Evolutionary conservation across 2,329 filamentous ascomycete genomes (phyloP), one percentile per base, ranked within the genome.

Genomic region (Penicillium hesseltinei): DNA sequence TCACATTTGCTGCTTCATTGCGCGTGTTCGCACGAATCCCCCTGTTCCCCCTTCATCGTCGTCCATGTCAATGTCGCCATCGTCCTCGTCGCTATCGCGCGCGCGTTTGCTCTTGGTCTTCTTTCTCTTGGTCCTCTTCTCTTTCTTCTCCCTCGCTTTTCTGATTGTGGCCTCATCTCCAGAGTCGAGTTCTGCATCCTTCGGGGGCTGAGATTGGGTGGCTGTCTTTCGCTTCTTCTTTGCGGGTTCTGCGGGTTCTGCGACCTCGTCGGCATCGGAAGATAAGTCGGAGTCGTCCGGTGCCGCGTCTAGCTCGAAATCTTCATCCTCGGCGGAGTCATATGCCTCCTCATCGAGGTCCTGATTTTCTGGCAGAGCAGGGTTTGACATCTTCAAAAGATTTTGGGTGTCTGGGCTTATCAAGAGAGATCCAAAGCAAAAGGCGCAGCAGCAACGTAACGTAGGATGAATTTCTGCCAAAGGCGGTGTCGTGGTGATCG

Each of bases 161-260:
- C 72, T 73, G 42, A 84, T 83, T n/a, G 80, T 84, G 8, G 73
- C 78, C 63, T 84, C 82, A 62, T 85, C 82, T 4, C 82, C 82
- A 9, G 82, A 84, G 57, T 83, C 80, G 4, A 84, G 69, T 38
- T 77, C 79, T 6, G 71, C 71, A 10, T 72, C 72, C n/a, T 69
- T 65, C 4, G 60, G 61, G 5, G 54, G 58, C 25, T 59, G 61
- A 36, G 53, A 56, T 50, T 69, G 69, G 15, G 63, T 66, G 35
- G 56, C 67, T 50, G 44, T 70, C 60, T 68, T 76, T 62, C 62
- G 70, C 58, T 77, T 79, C 57, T 75, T 73, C 56, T 75, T 78
- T 21, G 69, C 70, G 2, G 74, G 69, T 39, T 68, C 68, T 23
- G 66, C 54, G 17, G 56, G 69, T 39, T 68, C 68, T 23, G 66